Conservation (phyloP, 2,329 filamentous ascomycete genomes). For the Alternaria ventricosa region DNA sequence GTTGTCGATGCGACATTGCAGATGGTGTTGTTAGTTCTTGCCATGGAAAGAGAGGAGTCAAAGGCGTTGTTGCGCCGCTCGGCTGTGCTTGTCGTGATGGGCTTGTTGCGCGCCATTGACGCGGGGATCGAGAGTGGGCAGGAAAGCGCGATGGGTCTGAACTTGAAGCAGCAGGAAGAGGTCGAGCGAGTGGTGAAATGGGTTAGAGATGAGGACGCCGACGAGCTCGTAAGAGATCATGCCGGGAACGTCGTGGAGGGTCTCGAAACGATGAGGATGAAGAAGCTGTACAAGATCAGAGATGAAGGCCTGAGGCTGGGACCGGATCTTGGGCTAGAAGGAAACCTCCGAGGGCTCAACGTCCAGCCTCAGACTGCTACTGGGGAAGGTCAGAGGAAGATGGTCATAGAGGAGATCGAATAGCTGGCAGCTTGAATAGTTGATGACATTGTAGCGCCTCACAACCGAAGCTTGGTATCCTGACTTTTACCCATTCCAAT, state of each 20-base stretch:
- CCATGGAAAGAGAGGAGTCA: constrained; percentile 65
- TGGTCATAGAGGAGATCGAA: constrained; percentile 66
- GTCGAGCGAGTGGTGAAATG: constrained; percentile 69
- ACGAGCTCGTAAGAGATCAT: constrained; percentile 72
- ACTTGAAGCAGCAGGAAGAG: constrained; percentile 63
- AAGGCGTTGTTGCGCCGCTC: constrained; percentile 71
- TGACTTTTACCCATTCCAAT: constrained; percentile 10
- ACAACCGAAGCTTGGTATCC: constrained; percentile 7
- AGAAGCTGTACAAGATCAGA: constrained; percentile 54
- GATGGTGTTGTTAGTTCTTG: constrained; percentile 67
- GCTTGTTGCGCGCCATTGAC: constrained; percentile 67
- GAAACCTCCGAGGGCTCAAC: constrained; percentile 54
- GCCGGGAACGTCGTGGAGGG: constrained; percentile 71
- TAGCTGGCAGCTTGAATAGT: constrained; percentile 38
- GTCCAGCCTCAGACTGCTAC: constrained; percentile 41
- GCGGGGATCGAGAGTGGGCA: constrained; percentile 51
- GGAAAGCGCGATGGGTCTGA: constrained; percentile 59
- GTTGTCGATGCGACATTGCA: constrained; percentile 61
- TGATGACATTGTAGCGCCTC: constrained; percentile 6
- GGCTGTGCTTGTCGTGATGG: constrained; percentile 68
- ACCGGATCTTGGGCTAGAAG: constrained; percentile 39
- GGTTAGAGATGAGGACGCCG: constrained; percentile 69
- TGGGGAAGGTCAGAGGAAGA: constrained; percentile 39
- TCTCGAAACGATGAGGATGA: constrained; percentile 67
- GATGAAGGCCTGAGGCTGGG: constrained; percentile 30